Evolutionary conservation across 176 grass and related monocot species (phyloP).

Genomic region (Dactylis glomerata): DNA sequence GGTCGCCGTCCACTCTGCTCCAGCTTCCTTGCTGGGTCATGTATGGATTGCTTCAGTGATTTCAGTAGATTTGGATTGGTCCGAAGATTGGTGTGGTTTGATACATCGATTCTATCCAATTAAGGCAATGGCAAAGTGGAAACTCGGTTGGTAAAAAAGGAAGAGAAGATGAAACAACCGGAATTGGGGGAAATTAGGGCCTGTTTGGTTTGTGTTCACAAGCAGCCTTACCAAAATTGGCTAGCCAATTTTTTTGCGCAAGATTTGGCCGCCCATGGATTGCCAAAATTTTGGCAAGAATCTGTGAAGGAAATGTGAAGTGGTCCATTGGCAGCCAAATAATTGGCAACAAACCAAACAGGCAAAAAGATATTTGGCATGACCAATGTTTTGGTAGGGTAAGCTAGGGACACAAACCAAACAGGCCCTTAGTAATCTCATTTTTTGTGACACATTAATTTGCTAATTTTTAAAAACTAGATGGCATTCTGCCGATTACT

Average conservation of each 20-base stretch:
- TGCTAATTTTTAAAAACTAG: background rate
- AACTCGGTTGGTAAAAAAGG: background rate
- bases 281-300: too few species aligned
- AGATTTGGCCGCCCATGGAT: too few species aligned
- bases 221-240: too few species aligned
- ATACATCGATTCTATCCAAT: background rate
- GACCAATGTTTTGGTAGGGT: too few species aligned
- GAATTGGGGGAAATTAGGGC: background rate
- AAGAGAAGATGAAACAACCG: background rate
- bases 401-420: too few species aligned
- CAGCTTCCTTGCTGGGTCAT: background rate
- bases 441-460: background rate
- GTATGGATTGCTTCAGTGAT: background rate
- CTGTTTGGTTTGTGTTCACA: too few species aligned
- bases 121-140: background rate
- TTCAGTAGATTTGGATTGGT: background rate
- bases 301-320: too few species aligned
- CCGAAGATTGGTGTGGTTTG: background rate
- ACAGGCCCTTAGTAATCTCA: too few species aligned
- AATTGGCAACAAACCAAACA: too few species aligned
- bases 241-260: too few species aligned
- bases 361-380: too few species aligned
- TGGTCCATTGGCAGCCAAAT: too few species aligned
- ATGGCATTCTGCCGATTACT: background rate
- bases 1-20: background rate